Percentiles rank a stretch among this genome's conserved stretches.
Evolutionary conservation across 768 basidiomycete genomes (phyloP).

Genomic region (Mycena galericulata): DNA sequence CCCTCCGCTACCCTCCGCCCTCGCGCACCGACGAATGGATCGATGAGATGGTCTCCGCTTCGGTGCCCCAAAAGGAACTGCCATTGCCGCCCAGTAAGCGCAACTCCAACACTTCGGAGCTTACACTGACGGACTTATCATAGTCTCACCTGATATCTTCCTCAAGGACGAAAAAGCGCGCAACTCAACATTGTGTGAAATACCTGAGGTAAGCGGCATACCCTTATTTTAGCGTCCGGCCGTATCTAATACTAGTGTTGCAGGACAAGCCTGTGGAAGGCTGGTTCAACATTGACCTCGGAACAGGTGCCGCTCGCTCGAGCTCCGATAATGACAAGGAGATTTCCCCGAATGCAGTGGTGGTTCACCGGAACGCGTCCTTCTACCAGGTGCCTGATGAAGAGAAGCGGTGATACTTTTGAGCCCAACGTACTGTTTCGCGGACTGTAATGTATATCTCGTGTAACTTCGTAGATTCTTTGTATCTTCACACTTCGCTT

Average conservation of each 20-base stretch:
- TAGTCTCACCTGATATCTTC: slow-evolving; percentile 26
- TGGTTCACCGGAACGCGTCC: neutral
- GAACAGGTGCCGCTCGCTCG: neutral
- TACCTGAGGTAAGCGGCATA: slow-evolving; percentile 19
- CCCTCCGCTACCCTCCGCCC: slow-evolving; percentile 9
- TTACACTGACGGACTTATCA: neutral
- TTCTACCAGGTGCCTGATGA: slow-evolving; percentile 19
- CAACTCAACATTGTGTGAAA: neutral
- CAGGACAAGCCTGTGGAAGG: slow-evolving; percentile 2
- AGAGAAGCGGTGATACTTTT: neutral
- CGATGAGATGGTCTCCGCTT: slow-evolving; percentile 14
- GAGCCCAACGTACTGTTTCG: too few species aligned
- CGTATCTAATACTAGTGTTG: neutral
- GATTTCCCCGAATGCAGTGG: neutral
- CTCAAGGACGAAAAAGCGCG: slow-evolving; percentile 18
- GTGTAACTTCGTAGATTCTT: too few species aligned
- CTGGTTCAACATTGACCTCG: slow-evolving; percentile 29
- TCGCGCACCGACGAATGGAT: slow-evolving; percentile 19
- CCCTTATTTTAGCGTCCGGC: too few species aligned
- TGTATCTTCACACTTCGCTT: too few species aligned
- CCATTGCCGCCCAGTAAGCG: slow-evolving; percentile 20
- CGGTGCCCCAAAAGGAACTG: slow-evolving; percentile 5
- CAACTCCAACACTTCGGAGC: neutral
- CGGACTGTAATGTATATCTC: too few species aligned
- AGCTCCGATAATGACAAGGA: neutral